These are phyloP conservation scores for Bryopsis sp. DNA, from an alignment of 139 green algal species.

Conservation along the genomic window DNA sequence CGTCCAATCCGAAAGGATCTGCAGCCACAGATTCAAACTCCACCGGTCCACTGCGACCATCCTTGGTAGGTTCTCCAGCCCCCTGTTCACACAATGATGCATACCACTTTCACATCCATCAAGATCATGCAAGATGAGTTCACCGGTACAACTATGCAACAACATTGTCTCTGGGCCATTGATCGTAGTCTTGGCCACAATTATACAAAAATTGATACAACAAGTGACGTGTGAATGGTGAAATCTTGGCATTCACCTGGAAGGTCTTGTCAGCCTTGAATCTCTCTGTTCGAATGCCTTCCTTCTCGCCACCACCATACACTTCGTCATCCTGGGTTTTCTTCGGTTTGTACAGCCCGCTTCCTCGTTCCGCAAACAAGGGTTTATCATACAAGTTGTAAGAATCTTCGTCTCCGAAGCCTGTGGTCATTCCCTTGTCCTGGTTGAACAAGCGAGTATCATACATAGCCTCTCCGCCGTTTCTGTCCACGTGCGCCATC, in stretches of 20 bases:
- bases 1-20: constrained; percentile 92
- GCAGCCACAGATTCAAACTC: constrained; percentile 97
- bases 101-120: constrained; percentile 1
- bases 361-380: constrained; percentile 73
- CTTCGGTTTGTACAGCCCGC: constrained; percentile 38
- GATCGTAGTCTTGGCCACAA: too few relatives aligned
- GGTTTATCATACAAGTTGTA: constrained; percentile 97
- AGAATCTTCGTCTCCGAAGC: constrained; percentile 75
- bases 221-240: background rate
- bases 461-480: constrained; percentile 82
- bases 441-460: constrained; percentile 98
- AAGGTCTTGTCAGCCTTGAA: constrained; percentile 93
- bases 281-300: constrained; percentile 42
- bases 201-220: too few relatives aligned
- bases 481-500: constrained; percentile 39
- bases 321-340: constrained; percentile 40
- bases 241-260: constrained; percentile 25
- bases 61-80: constrained; percentile 21
- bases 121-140: background rate
- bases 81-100: constrained; percentile 15
- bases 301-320: constrained; percentile 30
- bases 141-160: background rate
- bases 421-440: constrained; percentile 71
- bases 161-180: too few relatives aligned
- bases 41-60: constrained; percentile 37